phyloP scores from a whole-genome alignment of 148 eudicot species.

The Heliamphora exappendiculata region DNA sequence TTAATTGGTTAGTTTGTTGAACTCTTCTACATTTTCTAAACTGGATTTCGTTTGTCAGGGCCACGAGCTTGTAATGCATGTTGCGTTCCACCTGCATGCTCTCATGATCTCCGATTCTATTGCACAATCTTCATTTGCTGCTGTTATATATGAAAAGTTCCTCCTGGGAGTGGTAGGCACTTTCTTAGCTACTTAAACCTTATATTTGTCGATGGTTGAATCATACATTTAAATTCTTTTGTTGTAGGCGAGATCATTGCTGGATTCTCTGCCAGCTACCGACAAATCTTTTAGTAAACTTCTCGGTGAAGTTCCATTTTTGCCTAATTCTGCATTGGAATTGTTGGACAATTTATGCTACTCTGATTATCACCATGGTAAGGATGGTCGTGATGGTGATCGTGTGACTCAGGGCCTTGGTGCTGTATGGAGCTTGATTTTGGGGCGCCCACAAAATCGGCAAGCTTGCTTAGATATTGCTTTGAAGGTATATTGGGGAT shows the following conservation, averaged over 20 bases:
- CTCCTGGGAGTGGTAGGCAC: slow-evolving; percentile 74
- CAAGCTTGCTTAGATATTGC: slow-evolving; percentile 75
- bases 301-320: slow-evolving; percentile 79
- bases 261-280: slow-evolving; percentile 68
- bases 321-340: slow-evolving; percentile 62
- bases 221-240: slow-evolving; percentile 8
- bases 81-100: slow-evolving; percentile 64
- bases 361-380: slow-evolving; percentile 36
- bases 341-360: slow-evolving; percentile 66
- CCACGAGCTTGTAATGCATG: slow-evolving; percentile 93
- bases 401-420: slow-evolving; percentile 97
- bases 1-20: slow-evolving; percentile 4
- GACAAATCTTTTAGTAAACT: slow-evolving; percentile 94
- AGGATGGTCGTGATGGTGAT: slow-evolving; percentile 68
- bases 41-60: slow-evolving; percentile 49
- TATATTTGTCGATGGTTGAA: background rate
- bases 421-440: slow-evolving; percentile 82
- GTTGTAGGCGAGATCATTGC: slow-evolving; percentile 68
- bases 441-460: slow-evolving; percentile 70
- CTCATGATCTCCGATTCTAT: slow-evolving; percentile 39
- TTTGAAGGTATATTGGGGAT: slow-evolving; percentile 52
- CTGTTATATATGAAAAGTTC: slow-evolving; percentile 70
- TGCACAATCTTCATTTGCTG: slow-evolving; percentile 42
- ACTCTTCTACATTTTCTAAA: background rate
- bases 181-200: slow-evolving; percentile 11